phyloP scores from a whole-genome alignment of 1,284 basidiomycete genomes.

The Volvariella volvacea region DNA sequence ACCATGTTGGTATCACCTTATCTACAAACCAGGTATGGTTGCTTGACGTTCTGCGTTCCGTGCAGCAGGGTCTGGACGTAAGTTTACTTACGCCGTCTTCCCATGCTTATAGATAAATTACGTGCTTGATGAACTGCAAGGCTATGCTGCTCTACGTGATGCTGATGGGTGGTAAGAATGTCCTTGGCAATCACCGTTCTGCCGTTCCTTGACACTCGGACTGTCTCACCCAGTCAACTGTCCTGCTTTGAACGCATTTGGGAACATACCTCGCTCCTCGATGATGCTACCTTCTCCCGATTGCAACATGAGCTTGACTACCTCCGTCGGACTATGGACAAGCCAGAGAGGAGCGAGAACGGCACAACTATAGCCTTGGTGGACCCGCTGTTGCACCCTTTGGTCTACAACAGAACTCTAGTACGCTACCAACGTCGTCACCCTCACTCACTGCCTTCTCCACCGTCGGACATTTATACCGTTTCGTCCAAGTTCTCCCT shows the following conservation, averaged over 20 bases:
- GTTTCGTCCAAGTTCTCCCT: constrained; percentile 31
- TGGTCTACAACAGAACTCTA: constrained; percentile 38
- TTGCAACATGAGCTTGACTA: constrained; percentile 16
- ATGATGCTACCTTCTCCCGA: constrained; percentile 6
- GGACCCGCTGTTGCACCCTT: constrained; percentile 37
- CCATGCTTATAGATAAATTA: constrained; percentile 32
- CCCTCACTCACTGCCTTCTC: constrained; percentile 20
- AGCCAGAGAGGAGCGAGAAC: constrained; percentile 15
- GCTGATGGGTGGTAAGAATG: constrained; percentile 29
- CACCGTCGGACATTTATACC: constrained; percentile 27
- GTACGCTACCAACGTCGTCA: constrained; percentile 18
- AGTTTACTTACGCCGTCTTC: constrained; percentile 1
- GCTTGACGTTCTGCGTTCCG: neutral
- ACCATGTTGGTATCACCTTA: constrained; percentile 11
- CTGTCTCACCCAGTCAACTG: constrained; percentile 33
- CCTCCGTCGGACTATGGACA: constrained; percentile 13
- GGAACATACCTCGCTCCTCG: constrained; percentile 31
- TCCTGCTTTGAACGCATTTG: constrained; percentile 52
- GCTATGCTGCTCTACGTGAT: constrained; percentile 39
- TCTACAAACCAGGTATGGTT: constrained; percentile 32
- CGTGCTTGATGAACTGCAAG: constrained; percentile 42
- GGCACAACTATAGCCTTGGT: constrained; percentile 25
- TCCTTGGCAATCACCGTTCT: neutral
- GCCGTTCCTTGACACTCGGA: constrained; percentile 3
- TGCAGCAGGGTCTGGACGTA: too few relatives aligned